These are phyloP conservation scores for Globisporangium cystogenes DNA, from an alignment of 352 stramenopile species.

Conservation along the genomic window DNA sequence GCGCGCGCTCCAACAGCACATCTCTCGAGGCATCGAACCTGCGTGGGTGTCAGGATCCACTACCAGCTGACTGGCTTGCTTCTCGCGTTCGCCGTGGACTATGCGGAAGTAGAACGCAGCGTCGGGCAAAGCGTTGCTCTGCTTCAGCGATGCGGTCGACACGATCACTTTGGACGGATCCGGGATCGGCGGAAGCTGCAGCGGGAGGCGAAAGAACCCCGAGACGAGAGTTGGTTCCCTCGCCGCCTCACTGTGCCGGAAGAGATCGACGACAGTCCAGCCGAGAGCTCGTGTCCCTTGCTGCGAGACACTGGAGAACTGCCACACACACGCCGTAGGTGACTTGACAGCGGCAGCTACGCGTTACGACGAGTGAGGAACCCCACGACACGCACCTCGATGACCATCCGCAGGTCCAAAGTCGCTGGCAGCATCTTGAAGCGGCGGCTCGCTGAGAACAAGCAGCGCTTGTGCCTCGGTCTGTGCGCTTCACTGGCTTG, in stretches of 20 bases:
- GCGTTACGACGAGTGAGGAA: background rate
- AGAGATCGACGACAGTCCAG: conserved; percentile 37
- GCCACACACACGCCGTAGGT: background rate
- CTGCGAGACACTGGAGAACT: conserved; percentile 20
- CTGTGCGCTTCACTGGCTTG: conserved; percentile 25
- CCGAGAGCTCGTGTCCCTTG: conserved; percentile 24
- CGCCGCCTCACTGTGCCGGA: conserved; percentile 9
- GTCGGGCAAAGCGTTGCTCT: conserved; percentile 6
- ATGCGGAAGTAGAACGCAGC: conserved; percentile 31
- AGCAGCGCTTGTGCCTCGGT: conserved; percentile 21
- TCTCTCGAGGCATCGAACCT: conserved; percentile 12
- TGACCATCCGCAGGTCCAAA: conserved; percentile 22
- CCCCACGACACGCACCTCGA: conserved; percentile 22
- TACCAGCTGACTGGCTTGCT: conserved; percentile 21
- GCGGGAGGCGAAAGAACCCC: conserved; percentile 32
- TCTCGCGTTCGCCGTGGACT: conserved; percentile 17
- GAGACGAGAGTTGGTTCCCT: conserved; percentile 12
- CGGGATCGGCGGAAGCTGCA: conserved; percentile 33
- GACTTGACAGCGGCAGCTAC: background rate
- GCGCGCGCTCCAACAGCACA: background rate
- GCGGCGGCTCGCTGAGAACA: conserved; percentile 24
- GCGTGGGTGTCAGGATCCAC: conserved; percentile 30
- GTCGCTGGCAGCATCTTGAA: conserved; percentile 25
- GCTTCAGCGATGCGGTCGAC: conserved; percentile 3
- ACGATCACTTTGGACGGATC: conserved; percentile 31